Evolutionary conservation across 2,329 filamentous ascomycete species (phyloP).

Genomic region (Daldinia sp.): DNA sequence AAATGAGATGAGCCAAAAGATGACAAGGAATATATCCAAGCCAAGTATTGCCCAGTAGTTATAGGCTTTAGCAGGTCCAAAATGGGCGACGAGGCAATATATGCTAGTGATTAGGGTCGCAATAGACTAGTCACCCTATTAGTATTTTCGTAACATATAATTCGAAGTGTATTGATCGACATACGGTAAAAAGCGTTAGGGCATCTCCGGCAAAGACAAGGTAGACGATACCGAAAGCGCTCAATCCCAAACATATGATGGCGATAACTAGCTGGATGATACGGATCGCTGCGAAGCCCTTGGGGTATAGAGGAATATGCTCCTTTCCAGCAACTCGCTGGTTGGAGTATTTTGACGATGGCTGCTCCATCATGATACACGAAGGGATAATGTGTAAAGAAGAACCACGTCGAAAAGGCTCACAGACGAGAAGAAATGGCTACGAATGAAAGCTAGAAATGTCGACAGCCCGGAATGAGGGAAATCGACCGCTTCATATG

Average conservation of each 20-base stretch:
- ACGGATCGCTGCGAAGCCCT: slow-evolving; percentile 54
- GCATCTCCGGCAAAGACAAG: slow-evolving; percentile 40
- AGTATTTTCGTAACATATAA: slow-evolving; percentile 8
- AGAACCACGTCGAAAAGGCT: not conserved
- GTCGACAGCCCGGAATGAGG: not conserved
- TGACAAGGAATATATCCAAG: slow-evolving; percentile 59
- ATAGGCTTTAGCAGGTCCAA: slow-evolving; percentile 52
- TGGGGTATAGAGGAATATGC: slow-evolving; percentile 57
- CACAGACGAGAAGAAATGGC: not conserved
- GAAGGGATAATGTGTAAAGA: not conserved
- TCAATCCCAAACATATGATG: slow-evolving; percentile 56
- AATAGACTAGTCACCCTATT: slow-evolving; percentile 47
- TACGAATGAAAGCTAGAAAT: not conserved
- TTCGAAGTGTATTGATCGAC: slow-evolving; percentile 37
- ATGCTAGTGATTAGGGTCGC: slow-evolving; percentile 55
- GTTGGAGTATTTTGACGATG: slow-evolving; percentile 43
- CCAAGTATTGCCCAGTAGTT: slow-evolving; percentile 63
- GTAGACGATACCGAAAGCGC: slow-evolving; percentile 53
- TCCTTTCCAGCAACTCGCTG: slow-evolving; percentile 51
- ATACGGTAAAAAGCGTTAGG: slow-evolving; percentile 53
- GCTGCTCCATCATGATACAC: slow-evolving; percentile 23
- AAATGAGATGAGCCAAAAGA: slow-evolving; percentile 62
- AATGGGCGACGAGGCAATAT: slow-evolving; percentile 58
- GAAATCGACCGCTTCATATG: slow-evolving; percentile 20
- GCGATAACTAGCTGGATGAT: slow-evolving; percentile 57